phyloP scores from a whole-genome alignment of 306 rosid species.

The apple (Malus domestica) region ASM211411v1 NC_041796.1:6677001-6677500 shows the following conservation, averaged over 20 bases:
- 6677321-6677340: conserved; percentile 69
- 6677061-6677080: background rate
- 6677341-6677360: conserved; percentile 74
- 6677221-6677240: background rate
- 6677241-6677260: background rate
- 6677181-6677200: background rate
- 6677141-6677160: background rate
- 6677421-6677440: background rate
- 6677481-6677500: background rate
- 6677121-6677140: background rate
- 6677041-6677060: too few species aligned
- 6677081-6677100: background rate
- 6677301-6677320: conserved; percentile 54
- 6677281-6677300: conserved; percentile 15
- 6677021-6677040: too few species aligned
- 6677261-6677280: conserved; percentile 3
- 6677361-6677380: conserved; percentile 63
- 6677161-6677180: background rate
- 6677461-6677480: background rate
- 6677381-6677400: conserved; percentile 21
- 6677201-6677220: background rate
- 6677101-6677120: background rate
- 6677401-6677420: background rate
- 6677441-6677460: background rate
- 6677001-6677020: background rate